Conservation (phyloP, 768 basidiomycete genomes). For the Kwoniella heveanensis region DNA sequence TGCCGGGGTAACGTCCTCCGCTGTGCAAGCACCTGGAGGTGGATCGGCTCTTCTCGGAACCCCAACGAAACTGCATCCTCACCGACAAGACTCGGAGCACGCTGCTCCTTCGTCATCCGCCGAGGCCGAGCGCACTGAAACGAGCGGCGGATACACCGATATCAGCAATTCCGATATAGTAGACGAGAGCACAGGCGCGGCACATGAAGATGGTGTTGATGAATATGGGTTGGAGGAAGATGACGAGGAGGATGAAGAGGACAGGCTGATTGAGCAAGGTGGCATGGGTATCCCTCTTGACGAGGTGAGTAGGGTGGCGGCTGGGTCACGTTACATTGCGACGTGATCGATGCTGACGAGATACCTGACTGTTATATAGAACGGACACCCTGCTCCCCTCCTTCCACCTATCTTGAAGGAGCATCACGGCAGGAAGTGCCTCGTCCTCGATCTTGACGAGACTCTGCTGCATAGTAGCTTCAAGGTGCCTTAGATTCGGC, state of each 20-base stretch:
- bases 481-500: slow-evolving; percentile 70
- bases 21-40: slow-evolving; percentile 89
- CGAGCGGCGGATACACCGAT: slow-evolving; percentile 40
- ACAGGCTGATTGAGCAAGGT: slow-evolving; percentile 81
- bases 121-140: slow-evolving; percentile 35
- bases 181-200: slow-evolving; percentile 69
- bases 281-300: slow-evolving; percentile 95
- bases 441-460: slow-evolving; percentile 95
- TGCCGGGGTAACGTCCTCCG: slow-evolving; percentile 84
- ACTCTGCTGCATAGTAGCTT: slow-evolving; percentile 96
- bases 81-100: slow-evolving; percentile 56
- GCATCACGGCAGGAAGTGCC: slow-evolving; percentile 86
- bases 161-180: slow-evolving; percentile 58
- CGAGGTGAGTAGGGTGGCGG: slow-evolving; percentile 64
- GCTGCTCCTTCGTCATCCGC: slow-evolving; percentile 52
- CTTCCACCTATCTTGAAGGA: slow-evolving; percentile 78
- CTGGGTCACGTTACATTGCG: not conserved
- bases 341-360: not conserved
- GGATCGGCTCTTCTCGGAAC: slow-evolving; percentile 58
- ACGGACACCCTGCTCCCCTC: slow-evolving; percentile 83
- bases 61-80: slow-evolving; percentile 43
- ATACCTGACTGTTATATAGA: slow-evolving; percentile 61
- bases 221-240: slow-evolving; percentile 54
- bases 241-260: slow-evolving; percentile 79
- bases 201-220: slow-evolving; percentile 64